Base-by-base conservation (phyloP, 2,329 filamentous ascomycete species). In the Talaromyces amestolkiae region DNA sequence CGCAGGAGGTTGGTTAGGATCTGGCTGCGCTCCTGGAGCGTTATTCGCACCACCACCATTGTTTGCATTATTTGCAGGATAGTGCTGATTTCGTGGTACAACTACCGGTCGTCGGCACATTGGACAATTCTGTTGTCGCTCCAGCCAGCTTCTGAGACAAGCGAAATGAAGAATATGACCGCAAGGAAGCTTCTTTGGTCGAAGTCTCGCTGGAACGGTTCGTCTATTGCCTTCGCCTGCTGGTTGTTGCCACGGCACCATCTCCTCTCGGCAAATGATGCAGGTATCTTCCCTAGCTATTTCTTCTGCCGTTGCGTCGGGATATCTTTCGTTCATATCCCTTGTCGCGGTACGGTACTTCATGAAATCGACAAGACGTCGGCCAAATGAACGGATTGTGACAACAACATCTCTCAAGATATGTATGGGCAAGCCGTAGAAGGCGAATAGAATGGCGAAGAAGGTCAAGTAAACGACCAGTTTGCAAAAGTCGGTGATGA, bases 211-310 rank as follows among this genome's bases (percentile, higher is more conserved):
- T 75, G 67, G 71, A 70, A 54, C 70, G 66, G 58, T 72, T 17
- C 65, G 67, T 37, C 74, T 74, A 27, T 69, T 69, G 58, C 71
- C 76, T 61, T 79, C 78, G 53, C 74, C 77, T 45, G 75, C 77
- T 45, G 82, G 81, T 63, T 84, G 83, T 39, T 81, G 82, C 91
- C 92, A 97, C 1, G 90, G 88, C 39, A 87, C 87, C 95, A 99
- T 99, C 69, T 96, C 92, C 76, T 99, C 95, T 67, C 95, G 88
- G 77, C 95, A 99, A 64, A 99, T 97, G 71, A 99, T 99, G 77
- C 95, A 99, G 2, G 95, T 96, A 72, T 96, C 92, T 75, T 97
- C 94, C 58, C 91, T 85, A 33, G 84, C 82, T 27, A 99, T 86
- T 69, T 99, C 94, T 70, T 96, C 92, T 1, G 86, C 84, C 1